These are phyloP conservation scores for Wickerhamomyces strasburgensis DNA, from an alignment of 805 yeast genomes.

Conservation along the genomic window DNA sequence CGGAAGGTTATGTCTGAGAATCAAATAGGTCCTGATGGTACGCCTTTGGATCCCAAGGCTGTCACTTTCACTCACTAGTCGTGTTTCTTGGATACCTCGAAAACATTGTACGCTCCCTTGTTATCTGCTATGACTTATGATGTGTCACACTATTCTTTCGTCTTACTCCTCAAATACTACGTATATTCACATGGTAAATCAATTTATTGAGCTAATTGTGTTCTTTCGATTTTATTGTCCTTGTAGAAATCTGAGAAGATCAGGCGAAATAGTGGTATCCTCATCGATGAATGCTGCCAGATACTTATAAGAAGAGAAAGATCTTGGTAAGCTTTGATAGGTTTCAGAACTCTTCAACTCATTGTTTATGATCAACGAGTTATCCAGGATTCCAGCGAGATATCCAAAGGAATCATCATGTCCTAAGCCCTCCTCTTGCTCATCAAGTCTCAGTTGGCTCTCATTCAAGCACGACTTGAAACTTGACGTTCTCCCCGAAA, in stretches of 20 bases:
- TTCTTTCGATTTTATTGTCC: conserved; percentile 3
- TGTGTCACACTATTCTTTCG: too few relatives aligned
- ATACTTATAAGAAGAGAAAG: conserved; percentile 32
- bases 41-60: conserved; percentile 63
- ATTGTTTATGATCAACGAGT: conserved; percentile 14
- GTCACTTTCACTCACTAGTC: conserved; percentile 38
- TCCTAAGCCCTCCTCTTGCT: conserved; percentile 7
- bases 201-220: too few relatives aligned
- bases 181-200: too few relatives aligned
- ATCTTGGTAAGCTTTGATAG: conserved; percentile 20
- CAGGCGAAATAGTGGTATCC: conserved; percentile 18
- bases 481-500: conserved; percentile 12
- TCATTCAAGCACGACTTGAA: conserved; percentile 21
- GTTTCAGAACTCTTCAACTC: conserved; percentile 14
- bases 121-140: too few relatives aligned
- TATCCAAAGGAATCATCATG: conserved; percentile 41
- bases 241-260: conserved; percentile 16
- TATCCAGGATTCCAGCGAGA: conserved; percentile 33
- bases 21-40: conserved; percentile 59
- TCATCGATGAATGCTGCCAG: conserved; percentile 30
- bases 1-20: conserved; percentile 41
- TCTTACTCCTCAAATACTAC: too few relatives aligned
- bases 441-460: conserved; percentile 4
- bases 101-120: too few relatives aligned
- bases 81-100: too few relatives aligned